Base-by-base conservation (phyloP, 805 yeast genomes). In the Saturnispora ahearnii region DNA sequence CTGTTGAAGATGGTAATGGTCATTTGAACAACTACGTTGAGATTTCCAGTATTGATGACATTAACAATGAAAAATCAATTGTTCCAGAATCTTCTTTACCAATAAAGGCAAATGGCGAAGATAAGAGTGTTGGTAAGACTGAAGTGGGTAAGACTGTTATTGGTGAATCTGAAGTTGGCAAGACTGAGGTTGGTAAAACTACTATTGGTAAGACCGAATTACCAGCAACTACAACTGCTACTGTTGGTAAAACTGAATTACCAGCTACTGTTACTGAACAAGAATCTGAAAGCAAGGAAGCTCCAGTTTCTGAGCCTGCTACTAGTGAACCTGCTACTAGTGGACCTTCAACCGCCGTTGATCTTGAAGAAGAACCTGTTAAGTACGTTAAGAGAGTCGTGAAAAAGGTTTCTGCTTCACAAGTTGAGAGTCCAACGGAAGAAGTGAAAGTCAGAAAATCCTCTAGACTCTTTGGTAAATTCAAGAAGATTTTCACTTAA, bases 1-100 rank as follows among this genome's bases (percentile, higher is more conserved):
- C 68, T 29, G 74, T 74, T 51, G 68, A 65, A 37, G 84, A 78
- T 57, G 73, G 63, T 10, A 61, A 67, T 36, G 84, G 83, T 24
- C 74, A 67, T 56, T 70, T 68, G 40, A 81, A 80, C 67, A 81
- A 80, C 57, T 70, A 69, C 30, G 63, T 79, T 55, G 66, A 65
- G 38, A 53, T 62, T 5, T 56, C 57, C 8, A 76, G 75, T 50
- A 62, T 74, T 41, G 61, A 46, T n/a, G 40, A 60, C 22, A 50
- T 68, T 48, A 67, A 64, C 44, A 67, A 66, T 0, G 48, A 53
- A 7, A 33, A 46, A 13, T 62, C 63, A 15, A 55, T 52, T 29
- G 72, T 74, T 52, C 78, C 79, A 26, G 79, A 73, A 57, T 67
- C 78, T 49, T 21, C 24, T 15, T 36, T 36, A 22, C 40, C 40